Conservation (phyloP, 2,329 filamentous ascomycete species). For the Ophiostoma sp. region DNA sequence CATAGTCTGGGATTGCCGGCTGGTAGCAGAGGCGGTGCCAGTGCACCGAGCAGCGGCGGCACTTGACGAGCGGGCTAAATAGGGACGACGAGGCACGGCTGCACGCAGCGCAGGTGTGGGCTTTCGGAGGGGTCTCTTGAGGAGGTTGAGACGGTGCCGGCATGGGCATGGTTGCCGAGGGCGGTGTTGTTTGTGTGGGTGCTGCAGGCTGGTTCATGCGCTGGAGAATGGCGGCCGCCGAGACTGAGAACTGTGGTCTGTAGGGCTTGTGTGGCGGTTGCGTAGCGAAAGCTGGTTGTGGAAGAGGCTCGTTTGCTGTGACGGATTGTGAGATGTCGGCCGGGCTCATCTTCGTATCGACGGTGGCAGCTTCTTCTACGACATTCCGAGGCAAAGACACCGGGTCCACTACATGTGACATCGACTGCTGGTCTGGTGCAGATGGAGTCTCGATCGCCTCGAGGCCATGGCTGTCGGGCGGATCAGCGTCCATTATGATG, state of each 20-base stretch:
- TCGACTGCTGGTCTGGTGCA: too few relatives aligned
- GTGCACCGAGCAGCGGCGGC: conserved; percentile 70
- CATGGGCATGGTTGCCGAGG: background rate
- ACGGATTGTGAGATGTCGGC: background rate
- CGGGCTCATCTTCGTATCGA: too few relatives aligned
- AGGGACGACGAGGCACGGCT: background rate
- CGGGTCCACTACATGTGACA: too few relatives aligned
- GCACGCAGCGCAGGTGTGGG: conserved; percentile 3
- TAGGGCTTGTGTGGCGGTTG: background rate
- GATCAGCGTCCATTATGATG: too few relatives aligned
- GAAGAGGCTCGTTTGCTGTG: background rate
- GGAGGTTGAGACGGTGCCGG: background rate
- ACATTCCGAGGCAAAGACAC: too few relatives aligned
- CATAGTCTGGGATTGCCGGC: conserved; percentile 63
- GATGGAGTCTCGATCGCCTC: too few relatives aligned
- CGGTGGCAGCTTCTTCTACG: too few relatives aligned
- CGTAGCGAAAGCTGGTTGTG: background rate
- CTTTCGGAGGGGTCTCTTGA: background rate
- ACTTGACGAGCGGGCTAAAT: conserved; percentile 75
- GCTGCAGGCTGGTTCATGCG: background rate
- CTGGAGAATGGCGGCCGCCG: background rate
- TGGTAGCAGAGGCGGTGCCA: conserved; percentile 82
- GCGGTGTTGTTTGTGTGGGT: background rate
- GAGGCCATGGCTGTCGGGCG: too few relatives aligned
- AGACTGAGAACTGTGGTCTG: background rate